A percentile compares a stretch with the other conserved stretches of the same genome.
phyloP scores from a whole-genome alignment of 306 rosid genomes.

The Quercus alba region DNA sequence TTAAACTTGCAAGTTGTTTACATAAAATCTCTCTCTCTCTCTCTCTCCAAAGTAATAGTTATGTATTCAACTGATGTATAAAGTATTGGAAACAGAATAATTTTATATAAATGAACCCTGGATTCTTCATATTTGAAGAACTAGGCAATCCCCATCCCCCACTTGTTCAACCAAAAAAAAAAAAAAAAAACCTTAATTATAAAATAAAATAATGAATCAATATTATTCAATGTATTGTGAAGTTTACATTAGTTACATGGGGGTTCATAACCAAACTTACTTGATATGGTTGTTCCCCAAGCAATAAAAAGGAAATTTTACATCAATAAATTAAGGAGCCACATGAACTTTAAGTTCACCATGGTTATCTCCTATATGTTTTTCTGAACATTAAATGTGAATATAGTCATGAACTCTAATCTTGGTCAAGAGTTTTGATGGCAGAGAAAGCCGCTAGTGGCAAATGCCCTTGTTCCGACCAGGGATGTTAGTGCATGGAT shows the following conservation, averaged over 20 bases:
- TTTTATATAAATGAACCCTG: no score
- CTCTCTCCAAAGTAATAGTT: no score
- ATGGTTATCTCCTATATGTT: neutral
- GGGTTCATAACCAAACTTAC: neutral
- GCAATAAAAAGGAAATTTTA: neutral
- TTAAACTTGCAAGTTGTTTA: no score
- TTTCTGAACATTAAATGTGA: neutral
- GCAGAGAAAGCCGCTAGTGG: neutral
- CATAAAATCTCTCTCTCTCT: no score
- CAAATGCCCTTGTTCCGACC: constrained; percentile 4
- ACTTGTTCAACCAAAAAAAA: no score
- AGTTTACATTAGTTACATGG: no score
- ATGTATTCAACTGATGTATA: no score
- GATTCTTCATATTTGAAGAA: no score
- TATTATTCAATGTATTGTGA: neutral
- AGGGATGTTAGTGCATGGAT: constrained; percentile 29
- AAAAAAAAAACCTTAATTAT: no score
- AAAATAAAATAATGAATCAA: neutral
- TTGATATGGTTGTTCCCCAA: neutral
- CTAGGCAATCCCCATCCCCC: no score
- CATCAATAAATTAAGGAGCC: neutral
- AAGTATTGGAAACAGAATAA: no score
- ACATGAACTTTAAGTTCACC: neutral
- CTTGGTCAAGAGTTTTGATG: neutral
- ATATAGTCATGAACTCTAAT: neutral